These are phyloP conservation scores for Suillus bovinus DNA, from an alignment of 768 basidiomycete species.

Conservation along the genomic window DNA sequence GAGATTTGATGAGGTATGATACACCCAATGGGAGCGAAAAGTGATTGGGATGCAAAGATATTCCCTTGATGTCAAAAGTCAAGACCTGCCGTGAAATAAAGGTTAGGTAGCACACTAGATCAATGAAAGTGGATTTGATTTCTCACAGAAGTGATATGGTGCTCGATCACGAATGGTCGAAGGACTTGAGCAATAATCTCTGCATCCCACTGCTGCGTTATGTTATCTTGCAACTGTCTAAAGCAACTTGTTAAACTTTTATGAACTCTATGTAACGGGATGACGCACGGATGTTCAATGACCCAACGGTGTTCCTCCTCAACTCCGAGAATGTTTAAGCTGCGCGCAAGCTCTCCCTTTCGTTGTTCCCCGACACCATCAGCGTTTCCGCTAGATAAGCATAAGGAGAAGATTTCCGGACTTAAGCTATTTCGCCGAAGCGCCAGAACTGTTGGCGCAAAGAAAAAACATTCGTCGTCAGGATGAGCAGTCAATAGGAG, in stretches of 20 bases:
- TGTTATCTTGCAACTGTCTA: constrained; percentile 74
- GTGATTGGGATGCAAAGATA: constrained; percentile 91
- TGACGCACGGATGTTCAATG: constrained; percentile 70
- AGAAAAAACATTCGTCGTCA: constrained; percentile 95
- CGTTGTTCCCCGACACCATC: constrained; percentile 71
- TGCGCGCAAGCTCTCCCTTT: constrained; percentile 55
- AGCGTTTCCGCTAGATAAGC: constrained; percentile 78
- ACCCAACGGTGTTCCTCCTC: constrained; percentile 52
- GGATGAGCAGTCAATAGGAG: constrained; percentile 89
- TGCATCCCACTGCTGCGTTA: constrained; percentile 65
- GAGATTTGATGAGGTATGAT: constrained; percentile 40
- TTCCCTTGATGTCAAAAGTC: constrained; percentile 77
- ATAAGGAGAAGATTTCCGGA: constrained; percentile 57
- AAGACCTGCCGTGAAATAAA: constrained; percentile 57
- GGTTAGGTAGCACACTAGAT: constrained; percentile 13
- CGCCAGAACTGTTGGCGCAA: constrained; percentile 76
- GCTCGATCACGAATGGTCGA: constrained; percentile 53
- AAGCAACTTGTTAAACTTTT: constrained; percentile 13
- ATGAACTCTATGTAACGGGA: constrained; percentile 7
- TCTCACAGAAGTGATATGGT: constrained; percentile 66
- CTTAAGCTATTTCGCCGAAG: constrained; percentile 33
- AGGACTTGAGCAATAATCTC: constrained; percentile 58
- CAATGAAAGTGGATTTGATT: constrained; percentile 15
- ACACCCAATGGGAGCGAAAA: constrained; percentile 63
- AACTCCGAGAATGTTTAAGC: constrained; percentile 71